These are phyloP conservation scores for Lentinula boryana DNA, from an alignment of 768 basidiomycete species.

Conservation along the genomic window DNA sequence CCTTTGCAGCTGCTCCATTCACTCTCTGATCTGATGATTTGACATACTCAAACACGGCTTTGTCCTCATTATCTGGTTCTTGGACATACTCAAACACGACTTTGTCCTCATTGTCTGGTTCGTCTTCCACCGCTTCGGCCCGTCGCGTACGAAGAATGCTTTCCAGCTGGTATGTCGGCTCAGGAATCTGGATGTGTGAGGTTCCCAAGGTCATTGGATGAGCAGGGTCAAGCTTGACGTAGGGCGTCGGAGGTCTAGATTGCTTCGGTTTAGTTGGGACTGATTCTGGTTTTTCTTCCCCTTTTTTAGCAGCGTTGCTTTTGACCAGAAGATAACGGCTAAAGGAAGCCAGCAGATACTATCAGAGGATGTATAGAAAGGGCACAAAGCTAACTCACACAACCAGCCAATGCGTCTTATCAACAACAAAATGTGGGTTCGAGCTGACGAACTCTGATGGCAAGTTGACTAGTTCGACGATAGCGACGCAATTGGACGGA, in stretches of 20 bases:
- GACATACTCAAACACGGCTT: slow-evolving; percentile 30
- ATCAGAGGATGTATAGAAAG: neutral
- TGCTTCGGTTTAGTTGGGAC: slow-evolving; percentile 11
- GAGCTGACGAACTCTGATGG: slow-evolving; percentile 47
- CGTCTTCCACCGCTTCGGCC: slow-evolving; percentile 34
- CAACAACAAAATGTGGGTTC: slow-evolving; percentile 51
- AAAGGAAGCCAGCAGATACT: neutral
- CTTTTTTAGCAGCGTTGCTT: slow-evolving; percentile 13
- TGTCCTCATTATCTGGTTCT: slow-evolving; percentile 45
- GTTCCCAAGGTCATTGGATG: slow-evolving; percentile 34
- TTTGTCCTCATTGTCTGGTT: slow-evolving; percentile 40
- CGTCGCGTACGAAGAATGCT: slow-evolving; percentile 35
- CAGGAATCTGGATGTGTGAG: slow-evolving; percentile 46
- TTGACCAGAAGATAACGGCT: slow-evolving; percentile 63
- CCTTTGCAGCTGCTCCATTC: neutral
- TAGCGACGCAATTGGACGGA: slow-evolving; percentile 46
- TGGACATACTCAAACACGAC: slow-evolving; percentile 29
- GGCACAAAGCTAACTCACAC: slow-evolving; percentile 34
- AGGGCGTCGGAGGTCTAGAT: slow-evolving; percentile 21
- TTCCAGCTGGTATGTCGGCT: slow-evolving; percentile 50
- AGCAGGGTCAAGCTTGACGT: slow-evolving; percentile 43
- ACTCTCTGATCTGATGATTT: slow-evolving; percentile 8
- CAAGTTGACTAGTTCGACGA: slow-evolving; percentile 64
- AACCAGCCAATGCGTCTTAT: slow-evolving; percentile 65
- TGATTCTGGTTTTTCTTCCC: neutral